Evolutionary conservation across 768 basidiomycete species (phyloP).

Genomic region (Galerina marginata): DNA sequence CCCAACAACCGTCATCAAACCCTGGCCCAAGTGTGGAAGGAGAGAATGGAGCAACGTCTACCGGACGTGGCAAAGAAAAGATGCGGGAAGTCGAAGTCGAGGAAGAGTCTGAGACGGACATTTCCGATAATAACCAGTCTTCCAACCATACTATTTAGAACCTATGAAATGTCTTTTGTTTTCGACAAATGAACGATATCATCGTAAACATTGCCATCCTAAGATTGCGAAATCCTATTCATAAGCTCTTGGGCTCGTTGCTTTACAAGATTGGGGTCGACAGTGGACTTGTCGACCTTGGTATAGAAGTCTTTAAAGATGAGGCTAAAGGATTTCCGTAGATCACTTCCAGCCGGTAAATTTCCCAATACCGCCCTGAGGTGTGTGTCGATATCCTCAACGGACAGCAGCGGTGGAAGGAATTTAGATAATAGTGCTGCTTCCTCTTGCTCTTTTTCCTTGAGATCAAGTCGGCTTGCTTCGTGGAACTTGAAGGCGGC

Average conservation of each 20-base stretch:
- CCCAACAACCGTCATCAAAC: background rate
- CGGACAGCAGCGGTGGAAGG: slow-evolving; percentile 65
- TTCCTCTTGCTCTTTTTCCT: slow-evolving; percentile 64
- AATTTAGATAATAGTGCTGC: slow-evolving; percentile 58
- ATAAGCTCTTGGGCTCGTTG: slow-evolving; percentile 45
- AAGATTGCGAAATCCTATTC: slow-evolving; percentile 1
- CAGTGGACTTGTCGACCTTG: slow-evolving; percentile 60
- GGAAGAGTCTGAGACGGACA: background rate
- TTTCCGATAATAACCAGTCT: background rate
- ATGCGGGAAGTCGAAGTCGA: slow-evolving; percentile 15
- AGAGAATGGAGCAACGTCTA: background rate
- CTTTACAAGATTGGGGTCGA: slow-evolving; percentile 64
- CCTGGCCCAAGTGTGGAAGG: background rate
- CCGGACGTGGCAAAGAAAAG: slow-evolving; percentile 19
- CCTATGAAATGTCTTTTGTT: background rate
- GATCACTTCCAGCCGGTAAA: slow-evolving; percentile 31
- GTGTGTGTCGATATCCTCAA: slow-evolving; percentile 56
- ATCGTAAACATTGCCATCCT: background rate
- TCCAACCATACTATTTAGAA: background rate
- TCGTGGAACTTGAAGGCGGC: slow-evolving; percentile 59
- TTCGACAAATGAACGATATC: background rate
- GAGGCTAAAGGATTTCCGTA: slow-evolving; percentile 46
- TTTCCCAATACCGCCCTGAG: slow-evolving; percentile 47
- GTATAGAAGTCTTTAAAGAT: slow-evolving; percentile 71
- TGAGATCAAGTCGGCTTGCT: slow-evolving; percentile 69